Percentiles rank a stretch among this genome's conserved stretches.
Evolutionary conservation across 1,139 yeast species (phyloP).

Genomic region (Candida sanyaensis): DNA sequence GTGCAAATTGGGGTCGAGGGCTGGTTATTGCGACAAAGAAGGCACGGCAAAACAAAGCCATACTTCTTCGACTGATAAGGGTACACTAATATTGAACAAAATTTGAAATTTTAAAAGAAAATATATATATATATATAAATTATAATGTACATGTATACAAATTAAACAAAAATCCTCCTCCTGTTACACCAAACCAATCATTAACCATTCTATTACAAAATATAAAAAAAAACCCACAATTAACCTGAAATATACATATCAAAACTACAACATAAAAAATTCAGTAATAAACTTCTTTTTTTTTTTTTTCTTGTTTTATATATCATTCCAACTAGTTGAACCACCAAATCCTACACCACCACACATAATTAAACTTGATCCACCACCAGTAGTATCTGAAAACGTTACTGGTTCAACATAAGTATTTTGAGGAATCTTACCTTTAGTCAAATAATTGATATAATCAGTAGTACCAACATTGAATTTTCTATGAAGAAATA

Average conservation of each 20-base stretch:
- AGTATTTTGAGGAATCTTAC: slow-evolving; percentile 13
- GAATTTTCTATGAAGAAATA: slow-evolving; percentile 5
- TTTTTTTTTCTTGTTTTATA: slow-evolving; percentile 8
- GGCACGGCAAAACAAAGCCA: background rate
- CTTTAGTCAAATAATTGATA: slow-evolving; percentile 16
- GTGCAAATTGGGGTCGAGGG: background rate
- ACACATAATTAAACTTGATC: slow-evolving; percentile 31
- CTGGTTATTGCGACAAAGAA: background rate
- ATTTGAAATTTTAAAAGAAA: background rate
- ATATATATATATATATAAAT: too few relatives aligned
- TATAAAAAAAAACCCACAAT: background rate
- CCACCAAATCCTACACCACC: slow-evolving; percentile 29
- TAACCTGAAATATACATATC: too few relatives aligned
- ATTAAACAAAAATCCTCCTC: background rate
- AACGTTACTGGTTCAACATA: slow-evolving; percentile 12
- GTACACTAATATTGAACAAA: background rate
- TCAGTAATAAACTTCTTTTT: too few relatives aligned
- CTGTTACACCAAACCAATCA: background rate
- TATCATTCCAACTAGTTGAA: slow-evolving; percentile 31
- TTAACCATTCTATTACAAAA: background rate
- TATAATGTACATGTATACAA: background rate
- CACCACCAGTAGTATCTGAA: slow-evolving; percentile 16
- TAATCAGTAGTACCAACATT: slow-evolving; percentile 15
- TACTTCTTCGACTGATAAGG: background rate
- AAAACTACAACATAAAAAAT: too few relatives aligned